Conservation (phyloP, 108 stramenopile genomes). For the Skeletonema tropicum region DNA sequence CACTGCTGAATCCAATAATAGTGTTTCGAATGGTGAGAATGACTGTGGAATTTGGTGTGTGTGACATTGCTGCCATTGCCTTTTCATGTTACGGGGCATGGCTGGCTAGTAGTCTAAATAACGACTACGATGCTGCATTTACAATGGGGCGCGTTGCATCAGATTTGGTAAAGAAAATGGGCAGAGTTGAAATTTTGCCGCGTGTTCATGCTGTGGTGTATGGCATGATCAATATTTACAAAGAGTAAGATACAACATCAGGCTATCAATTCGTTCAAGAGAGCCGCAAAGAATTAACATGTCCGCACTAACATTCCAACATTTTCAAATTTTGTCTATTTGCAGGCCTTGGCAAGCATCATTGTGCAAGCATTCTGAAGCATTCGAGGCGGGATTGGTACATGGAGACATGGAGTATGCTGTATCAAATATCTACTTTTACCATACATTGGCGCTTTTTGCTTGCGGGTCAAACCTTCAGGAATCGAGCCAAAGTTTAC, state of each 20-base stretch:
- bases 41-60: conserved; percentile 32
- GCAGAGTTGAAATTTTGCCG: background rate
- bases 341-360: conserved; percentile 19
- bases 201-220: background rate
- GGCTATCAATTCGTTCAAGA: background rate
- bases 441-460: conserved; percentile 18
- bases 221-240: conserved; percentile 4
- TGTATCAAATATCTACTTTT: conserved; percentile 11
- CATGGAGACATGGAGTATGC: conserved; percentile 37
- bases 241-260: background rate
- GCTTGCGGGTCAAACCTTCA: conserved; percentile 32
- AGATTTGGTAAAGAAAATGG: conserved; percentile 30
- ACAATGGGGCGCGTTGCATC: conserved; percentile 51
- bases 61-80: conserved; percentile 30
- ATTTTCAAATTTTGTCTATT: background rate
- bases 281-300: background rate
- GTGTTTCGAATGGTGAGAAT: conserved; percentile 50
- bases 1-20: conserved; percentile 34
- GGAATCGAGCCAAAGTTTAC: background rate
- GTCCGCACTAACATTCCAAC: background rate
- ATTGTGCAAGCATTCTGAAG: conserved; percentile 32
- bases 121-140: conserved; percentile 52
- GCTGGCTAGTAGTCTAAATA: conserved; percentile 30
- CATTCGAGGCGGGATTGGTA: conserved; percentile 12
- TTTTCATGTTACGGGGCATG: conserved; percentile 46